These are phyloP conservation scores for Boehmeria nivea DNA, from an alignment of 306 rosid species.

Conservation along the genomic window DNA sequence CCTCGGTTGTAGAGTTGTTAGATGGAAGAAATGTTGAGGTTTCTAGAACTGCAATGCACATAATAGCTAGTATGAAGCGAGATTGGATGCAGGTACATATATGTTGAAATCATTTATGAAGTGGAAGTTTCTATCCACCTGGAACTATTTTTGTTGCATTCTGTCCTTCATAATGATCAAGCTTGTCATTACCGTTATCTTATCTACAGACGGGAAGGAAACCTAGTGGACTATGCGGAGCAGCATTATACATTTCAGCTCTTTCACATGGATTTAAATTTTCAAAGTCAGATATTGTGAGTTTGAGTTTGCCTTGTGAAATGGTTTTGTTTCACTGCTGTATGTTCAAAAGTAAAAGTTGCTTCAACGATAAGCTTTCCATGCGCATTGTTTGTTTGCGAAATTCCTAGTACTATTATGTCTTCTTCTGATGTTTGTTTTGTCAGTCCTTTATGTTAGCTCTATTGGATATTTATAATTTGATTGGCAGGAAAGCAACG, in stretches of 20 bases:
- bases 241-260: slow-evolving; percentile 79
- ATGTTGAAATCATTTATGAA: not conserved
- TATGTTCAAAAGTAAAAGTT: too few relatives aligned
- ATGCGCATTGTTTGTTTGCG: too few relatives aligned
- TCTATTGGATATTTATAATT: too few relatives aligned
- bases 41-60: slow-evolving; percentile 57
- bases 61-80: slow-evolving; percentile 82
- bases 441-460: too few relatives aligned
- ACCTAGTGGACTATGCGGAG: slow-evolving; percentile 89
- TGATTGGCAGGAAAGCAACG: too few relatives aligned
- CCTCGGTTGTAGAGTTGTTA: slow-evolving; percentile 24
- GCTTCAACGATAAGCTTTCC: too few relatives aligned
- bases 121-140: not conserved
- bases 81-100: slow-evolving; percentile 84
- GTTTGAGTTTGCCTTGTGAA: slow-evolving; percentile 20
- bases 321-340: too few relatives aligned
- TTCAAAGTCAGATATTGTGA: slow-evolving; percentile 74
- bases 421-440: too few relatives aligned
- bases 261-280: slow-evolving; percentile 64
- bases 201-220: slow-evolving; percentile 77
- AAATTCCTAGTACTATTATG: too few relatives aligned
- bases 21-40: slow-evolving; percentile 45
- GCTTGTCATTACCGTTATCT: not conserved
- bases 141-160: not conserved
- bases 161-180: not conserved